These are phyloP conservation scores for Cajanus cajan DNA, from an alignment of 306 rosid species.

Conservation along the genomic window DNA sequence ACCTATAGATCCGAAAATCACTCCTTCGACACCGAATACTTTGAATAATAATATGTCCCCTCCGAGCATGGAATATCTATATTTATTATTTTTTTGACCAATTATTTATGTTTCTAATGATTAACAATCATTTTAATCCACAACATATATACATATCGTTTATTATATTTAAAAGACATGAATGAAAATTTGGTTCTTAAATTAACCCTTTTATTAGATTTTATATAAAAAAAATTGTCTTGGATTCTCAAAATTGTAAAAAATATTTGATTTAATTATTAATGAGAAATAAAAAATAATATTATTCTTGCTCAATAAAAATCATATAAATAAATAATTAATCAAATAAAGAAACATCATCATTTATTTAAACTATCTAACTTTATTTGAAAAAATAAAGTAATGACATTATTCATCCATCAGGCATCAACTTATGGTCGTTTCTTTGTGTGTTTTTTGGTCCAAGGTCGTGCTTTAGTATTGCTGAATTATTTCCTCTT, in stretches of 20 bases:
- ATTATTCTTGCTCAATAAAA: not conserved
- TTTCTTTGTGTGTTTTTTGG: not conserved
- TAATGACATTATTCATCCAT: not conserved
- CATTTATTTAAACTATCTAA: not conserved
- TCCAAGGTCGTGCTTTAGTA: not conserved
- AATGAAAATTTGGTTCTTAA: not conserved
- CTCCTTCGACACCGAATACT: conserved; percentile 23
- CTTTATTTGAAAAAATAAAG: not conserved
- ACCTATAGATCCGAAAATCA: conserved; percentile 25
- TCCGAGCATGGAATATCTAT: not conserved
- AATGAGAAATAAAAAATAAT: not conserved
- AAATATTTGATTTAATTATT: not conserved
- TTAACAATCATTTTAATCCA: conserved; percentile 14
- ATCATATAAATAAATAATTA: not conserved
- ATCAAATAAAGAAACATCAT: not conserved
- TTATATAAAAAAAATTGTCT: not conserved
- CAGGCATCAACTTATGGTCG: not conserved
- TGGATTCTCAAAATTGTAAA: not conserved
- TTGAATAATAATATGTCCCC: not conserved
- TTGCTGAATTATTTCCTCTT: not conserved
- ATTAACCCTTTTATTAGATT: not conserved
- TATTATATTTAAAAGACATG: not conserved
- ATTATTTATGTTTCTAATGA: conserved; percentile 7
- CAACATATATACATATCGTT: not conserved
- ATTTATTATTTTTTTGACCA: not conserved